Evolutionary conservation across 2,329 filamentous ascomycete genomes (phyloP).

Genomic region (Xylariaceae sp.): DNA sequence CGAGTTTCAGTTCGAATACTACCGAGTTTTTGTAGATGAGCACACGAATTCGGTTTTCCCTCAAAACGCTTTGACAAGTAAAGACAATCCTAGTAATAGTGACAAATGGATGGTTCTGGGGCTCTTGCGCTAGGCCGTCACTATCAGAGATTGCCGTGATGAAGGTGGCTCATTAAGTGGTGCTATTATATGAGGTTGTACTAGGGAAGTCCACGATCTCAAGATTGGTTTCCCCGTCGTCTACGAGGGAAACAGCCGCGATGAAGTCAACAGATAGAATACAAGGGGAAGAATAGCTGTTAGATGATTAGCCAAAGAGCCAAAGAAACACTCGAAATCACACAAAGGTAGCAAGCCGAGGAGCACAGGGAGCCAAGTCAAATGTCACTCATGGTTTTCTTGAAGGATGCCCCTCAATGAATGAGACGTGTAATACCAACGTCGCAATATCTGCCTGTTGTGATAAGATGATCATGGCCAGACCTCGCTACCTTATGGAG

Average conservation of each 20-base stretch:
- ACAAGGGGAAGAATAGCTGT: neutral
- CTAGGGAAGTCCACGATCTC: slow-evolving; percentile 11
- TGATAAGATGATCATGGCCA: slow-evolving; percentile 8
- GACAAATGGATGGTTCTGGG: slow-evolving; percentile 5
- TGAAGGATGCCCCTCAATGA: neutral
- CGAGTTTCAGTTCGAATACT: neutral
- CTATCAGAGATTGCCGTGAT: slow-evolving; percentile 10
- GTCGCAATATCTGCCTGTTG: slow-evolving; percentile 11
- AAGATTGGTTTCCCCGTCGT: neutral
- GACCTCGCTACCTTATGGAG: slow-evolving; percentile 8
- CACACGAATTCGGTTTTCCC: neutral
- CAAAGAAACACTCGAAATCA: too few species aligned
- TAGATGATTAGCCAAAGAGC: too few species aligned
- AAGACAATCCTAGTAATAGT: neutral
- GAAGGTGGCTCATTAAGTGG: neutral
- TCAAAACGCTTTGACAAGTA: neutral
- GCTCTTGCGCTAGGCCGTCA: slow-evolving; percentile 1
- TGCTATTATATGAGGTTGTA: slow-evolving; percentile 18
- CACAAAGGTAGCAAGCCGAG: neutral
- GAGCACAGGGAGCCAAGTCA: neutral
- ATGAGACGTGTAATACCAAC: slow-evolving; percentile 8
- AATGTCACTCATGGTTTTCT: neutral
- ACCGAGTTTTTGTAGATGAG: neutral
- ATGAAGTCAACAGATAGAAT: slow-evolving; percentile 6
- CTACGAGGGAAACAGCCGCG: too few species aligned